phyloP scores from a whole-genome alignment of 2,329 filamentous ascomycete species.

The Lecanoromycetidae sp. region DNA sequence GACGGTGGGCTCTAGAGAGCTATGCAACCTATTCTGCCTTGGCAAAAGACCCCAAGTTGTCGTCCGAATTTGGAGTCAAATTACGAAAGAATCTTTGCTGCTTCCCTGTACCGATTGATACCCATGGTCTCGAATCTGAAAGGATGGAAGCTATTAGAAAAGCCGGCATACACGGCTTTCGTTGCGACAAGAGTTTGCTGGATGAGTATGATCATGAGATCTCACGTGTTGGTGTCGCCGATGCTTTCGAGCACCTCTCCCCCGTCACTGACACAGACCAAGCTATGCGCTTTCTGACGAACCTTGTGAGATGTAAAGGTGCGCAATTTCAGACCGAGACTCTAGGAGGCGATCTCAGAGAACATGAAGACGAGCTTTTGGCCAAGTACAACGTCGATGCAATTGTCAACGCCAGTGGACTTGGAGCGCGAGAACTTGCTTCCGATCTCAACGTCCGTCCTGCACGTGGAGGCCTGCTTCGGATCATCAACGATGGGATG shows the following conservation, averaged over 20 bases:
- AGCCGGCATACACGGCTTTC: slow-evolving; percentile 30
- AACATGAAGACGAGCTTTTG: slow-evolving; percentile 27
- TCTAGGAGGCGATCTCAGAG: slow-evolving; percentile 27
- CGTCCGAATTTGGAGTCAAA: slow-evolving; percentile 6
- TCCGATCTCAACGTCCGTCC: slow-evolving; percentile 31
- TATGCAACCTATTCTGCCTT: slow-evolving; percentile 33
- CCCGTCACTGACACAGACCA: slow-evolving; percentile 37
- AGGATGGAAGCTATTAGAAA: slow-evolving; percentile 33
- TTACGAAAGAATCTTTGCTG: slow-evolving; percentile 25
- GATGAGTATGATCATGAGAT: slow-evolving; percentile 25
- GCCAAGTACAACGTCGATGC: slow-evolving; percentile 29
- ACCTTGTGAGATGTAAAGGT: slow-evolving; percentile 32
- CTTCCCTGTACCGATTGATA: slow-evolving; percentile 27
- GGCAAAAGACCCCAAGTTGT: slow-evolving; percentile 18
- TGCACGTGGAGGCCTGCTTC: slow-evolving; percentile 33
- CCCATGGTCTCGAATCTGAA: slow-evolving; percentile 24
- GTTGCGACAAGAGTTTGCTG: slow-evolving; percentile 26
- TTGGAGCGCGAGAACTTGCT: slow-evolving; percentile 32
- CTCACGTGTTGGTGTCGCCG: slow-evolving; percentile 28
- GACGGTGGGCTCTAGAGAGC: slow-evolving; percentile 31
- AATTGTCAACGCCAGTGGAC: slow-evolving; percentile 35
- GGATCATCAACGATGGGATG: slow-evolving; percentile 38
- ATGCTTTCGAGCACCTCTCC: slow-evolving; percentile 35
- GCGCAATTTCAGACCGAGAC: slow-evolving; percentile 29
- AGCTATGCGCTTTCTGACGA: slow-evolving; percentile 32